phyloP scores from a whole-genome alignment of 768 basidiomycete genomes.

The Collybiopsis confluens region DNA sequence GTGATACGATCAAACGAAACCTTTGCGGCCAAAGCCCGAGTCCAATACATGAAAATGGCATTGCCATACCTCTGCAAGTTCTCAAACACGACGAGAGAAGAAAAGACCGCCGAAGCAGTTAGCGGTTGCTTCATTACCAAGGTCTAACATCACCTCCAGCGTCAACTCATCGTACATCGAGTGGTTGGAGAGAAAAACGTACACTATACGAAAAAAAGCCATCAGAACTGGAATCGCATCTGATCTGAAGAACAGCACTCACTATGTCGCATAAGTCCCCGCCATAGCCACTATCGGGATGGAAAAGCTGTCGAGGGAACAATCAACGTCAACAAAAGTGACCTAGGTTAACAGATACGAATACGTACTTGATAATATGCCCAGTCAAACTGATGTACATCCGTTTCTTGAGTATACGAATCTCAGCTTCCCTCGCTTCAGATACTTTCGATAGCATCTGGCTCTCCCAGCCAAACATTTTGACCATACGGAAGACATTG shows the following conservation, averaged over 20 bases:
- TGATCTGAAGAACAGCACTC: too few relatives aligned
- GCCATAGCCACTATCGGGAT: constrained; percentile 49
- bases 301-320: constrained; percentile 25
- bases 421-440: constrained; percentile 43
- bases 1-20: constrained; percentile 38
- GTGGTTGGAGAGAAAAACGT: too few relatives aligned
- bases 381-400: constrained; percentile 35
- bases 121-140: constrained; percentile 9
- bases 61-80: constrained; percentile 33
- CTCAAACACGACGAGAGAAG: constrained; percentile 40
- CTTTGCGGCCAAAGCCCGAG: constrained; percentile 25
- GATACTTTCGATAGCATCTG: constrained; percentile 36
- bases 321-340: background rate
- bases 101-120: constrained; percentile 19
- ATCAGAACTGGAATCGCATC: too few relatives aligned
- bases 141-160: constrained; percentile 3
- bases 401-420: constrained; percentile 33
- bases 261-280: constrained; percentile 34
- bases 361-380: constrained; percentile 29
- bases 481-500: constrained; percentile 42
- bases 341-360: too few relatives aligned
- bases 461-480: constrained; percentile 49
- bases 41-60: constrained; percentile 17
- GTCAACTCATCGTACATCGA: constrained; percentile 1
- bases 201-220: too few relatives aligned